Conservation (phyloP, 148 eudicot genomes). For the Hydrangea macrophylla region DNA sequence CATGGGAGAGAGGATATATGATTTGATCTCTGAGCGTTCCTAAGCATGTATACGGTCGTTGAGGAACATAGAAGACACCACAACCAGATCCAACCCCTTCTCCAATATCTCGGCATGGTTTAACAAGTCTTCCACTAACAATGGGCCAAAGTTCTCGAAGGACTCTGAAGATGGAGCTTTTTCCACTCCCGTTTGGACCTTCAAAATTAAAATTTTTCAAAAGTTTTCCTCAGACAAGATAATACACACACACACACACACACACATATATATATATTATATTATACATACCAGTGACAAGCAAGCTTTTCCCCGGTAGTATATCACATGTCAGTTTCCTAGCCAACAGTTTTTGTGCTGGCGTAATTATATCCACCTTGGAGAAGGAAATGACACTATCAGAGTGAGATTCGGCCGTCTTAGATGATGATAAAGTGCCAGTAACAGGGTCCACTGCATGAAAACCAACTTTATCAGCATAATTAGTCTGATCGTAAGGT, state of each 20-base stretch:
- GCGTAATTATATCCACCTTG: constrained; percentile 85
- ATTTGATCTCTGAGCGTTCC: constrained; percentile 94
- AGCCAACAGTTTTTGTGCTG: constrained; percentile 75
- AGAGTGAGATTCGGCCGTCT: constrained; percentile 28
- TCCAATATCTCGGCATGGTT: constrained; percentile 52
- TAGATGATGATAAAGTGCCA: constrained; percentile 27
- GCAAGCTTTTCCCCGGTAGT: constrained; percentile 74
- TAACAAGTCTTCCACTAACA: constrained; percentile 64
- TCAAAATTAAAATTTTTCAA: constrained; percentile 20
- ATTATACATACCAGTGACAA: constrained; percentile 78
- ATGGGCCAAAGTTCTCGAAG: constrained; percentile 95
- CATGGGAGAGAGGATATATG: constrained; percentile 79
- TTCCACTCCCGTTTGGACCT: constrained; percentile 99
- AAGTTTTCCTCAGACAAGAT: no score
- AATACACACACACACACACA: no score
- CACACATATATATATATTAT: constrained; percentile 7
- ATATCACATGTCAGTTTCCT: constrained; percentile 71
- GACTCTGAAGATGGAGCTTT: constrained; percentile 92
- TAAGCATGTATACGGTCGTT: constrained; percentile 89
- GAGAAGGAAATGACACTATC: constrained; percentile 62
- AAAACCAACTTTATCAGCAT: constrained; percentile 24
- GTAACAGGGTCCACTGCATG: constrained; percentile 45
- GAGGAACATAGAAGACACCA: constrained; percentile 86
- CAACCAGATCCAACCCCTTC: constrained; percentile 52
- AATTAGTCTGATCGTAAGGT: no score